These are phyloP conservation scores for Balamuthia mandrillaris DNA, from an alignment of 208 protist species.

Conservation along the genomic window DNA sequence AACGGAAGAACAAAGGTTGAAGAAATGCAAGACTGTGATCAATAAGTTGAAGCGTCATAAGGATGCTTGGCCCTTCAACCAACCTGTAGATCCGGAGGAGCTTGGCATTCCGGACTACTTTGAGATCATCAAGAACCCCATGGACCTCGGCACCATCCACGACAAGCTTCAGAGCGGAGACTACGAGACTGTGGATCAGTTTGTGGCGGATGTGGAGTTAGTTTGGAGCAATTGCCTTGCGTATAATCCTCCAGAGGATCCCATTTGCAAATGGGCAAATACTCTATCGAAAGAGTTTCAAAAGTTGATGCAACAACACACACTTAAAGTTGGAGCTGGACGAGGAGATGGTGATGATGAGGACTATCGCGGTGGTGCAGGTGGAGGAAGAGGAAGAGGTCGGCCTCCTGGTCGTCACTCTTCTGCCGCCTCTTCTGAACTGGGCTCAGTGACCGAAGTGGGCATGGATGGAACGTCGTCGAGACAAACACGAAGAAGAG, in stretches of 20 bases:
- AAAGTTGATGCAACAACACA: background rate
- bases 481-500: background rate
- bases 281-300: background rate
- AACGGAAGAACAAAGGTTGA: too few species aligned
- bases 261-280: background rate
- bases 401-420: too few species aligned
- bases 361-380: too few species aligned
- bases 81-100: conserved; percentile 67
- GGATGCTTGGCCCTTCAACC: conserved; percentile 56
- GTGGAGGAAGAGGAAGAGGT: background rate
- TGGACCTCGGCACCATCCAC: conserved; percentile 71
- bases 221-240: conserved; percentile 46
- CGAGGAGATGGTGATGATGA: background rate
- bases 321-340: background rate
- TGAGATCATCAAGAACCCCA: conserved; percentile 72
- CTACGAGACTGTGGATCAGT: conserved; percentile 15
- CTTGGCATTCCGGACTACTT: conserved; percentile 73
- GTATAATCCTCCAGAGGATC: conserved; percentile 45
- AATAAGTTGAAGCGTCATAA: background rate
- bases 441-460: too few species aligned
- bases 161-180: conserved; percentile 25
- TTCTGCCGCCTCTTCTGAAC: too few species aligned
- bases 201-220: conserved; percentile 45
- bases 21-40: background rate
- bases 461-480: too few species aligned